Base-by-base conservation (phyloP, 768 basidiomycete species). In the Mycena latifolia region DNA sequence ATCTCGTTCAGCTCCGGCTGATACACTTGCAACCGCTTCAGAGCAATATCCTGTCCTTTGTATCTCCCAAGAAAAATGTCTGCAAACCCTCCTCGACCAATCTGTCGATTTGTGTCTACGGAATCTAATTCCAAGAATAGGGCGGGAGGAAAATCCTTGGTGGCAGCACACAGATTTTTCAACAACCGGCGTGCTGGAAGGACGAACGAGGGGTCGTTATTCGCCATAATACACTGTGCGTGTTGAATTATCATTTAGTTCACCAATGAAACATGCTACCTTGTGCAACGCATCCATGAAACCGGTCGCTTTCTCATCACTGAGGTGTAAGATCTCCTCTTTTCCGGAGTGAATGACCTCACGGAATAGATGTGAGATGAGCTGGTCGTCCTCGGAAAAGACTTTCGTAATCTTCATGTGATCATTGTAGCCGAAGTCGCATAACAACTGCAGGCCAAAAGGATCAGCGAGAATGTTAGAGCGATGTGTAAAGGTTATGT, bases 271-370 rank as follows among this genome's bases (percentile, higher is more conserved):
- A 55, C 53, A 55, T 27, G 37, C 53, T 55, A 55, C 53, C 53
- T 55, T 55, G 53, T 55, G 37, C 53, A 55, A 41, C 22, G 35
- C 53, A 55, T 55, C 53, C 53, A 41, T 45, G n/a, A 45, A 45
- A 45, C 43, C 43, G n/a, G n/a, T 45, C n/a, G 43, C 43, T 45
- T 45, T 45, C 52, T 55, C 53, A 41, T 55, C 37, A 41, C 37
- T 39, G 37, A 55, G 53, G 37, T 55, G 53, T 55, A 41, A 55
- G 41, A 41, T 55, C 37, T 55, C 53, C 53, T 55, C 53, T 55
- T 39, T 39, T 55, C 53, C 37, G 20, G 53, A 39, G 53, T 55
- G 37, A 55, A 55, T 27, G 24, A 55, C 53, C 37, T 55, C 37
- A 45, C n/a, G 43, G 43, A 45, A 45, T 45, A 45, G 43, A 45